Percentiles rank a stretch among this genome's conserved stretches.
These are phyloP conservation scores for Mycena indigotica DNA, from an alignment of 768 basidiomycete genomes.

Conservation along the genomic window DNA sequence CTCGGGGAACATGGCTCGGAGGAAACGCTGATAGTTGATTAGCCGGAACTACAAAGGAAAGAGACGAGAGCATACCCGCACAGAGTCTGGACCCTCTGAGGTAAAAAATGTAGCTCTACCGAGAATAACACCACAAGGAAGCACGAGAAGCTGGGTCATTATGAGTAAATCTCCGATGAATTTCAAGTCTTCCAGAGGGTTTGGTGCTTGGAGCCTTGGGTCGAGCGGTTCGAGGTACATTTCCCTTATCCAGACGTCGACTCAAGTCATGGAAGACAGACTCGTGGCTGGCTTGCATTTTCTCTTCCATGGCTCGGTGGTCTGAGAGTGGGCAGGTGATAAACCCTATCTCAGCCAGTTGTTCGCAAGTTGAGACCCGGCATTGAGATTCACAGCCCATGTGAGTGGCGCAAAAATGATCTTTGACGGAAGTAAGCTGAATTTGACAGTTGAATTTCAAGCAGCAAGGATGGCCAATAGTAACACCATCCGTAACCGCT, in stretches of 20 bases:
- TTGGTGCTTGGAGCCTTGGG: no score
- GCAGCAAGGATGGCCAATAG: background rate
- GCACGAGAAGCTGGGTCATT: conserved; percentile 32
- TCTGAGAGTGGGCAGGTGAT: background rate
- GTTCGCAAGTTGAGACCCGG: background rate
- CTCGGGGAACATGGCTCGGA: conserved; percentile 16
- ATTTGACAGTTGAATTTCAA: background rate
- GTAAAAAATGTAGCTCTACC: conserved; percentile 31
- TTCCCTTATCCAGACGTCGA: background rate
- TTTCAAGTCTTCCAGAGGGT: background rate
- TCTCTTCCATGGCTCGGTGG: background rate
- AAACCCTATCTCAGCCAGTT: background rate
- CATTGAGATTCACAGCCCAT: background rate
- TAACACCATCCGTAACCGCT: background rate
- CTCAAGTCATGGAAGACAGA: background rate
- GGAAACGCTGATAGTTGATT: conserved; percentile 4
- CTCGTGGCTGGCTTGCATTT: background rate
- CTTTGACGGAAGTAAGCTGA: background rate
- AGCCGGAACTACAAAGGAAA: background rate
- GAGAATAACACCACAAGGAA: conserved; percentile 32
- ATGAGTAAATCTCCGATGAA: conserved; percentile 27
- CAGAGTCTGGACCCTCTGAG: conserved; percentile 27
- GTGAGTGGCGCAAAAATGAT: background rate
- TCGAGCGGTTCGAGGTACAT: background rate
- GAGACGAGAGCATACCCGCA: conserved; percentile 19